These are phyloP conservation scores for Pinus taeda DNA, from an alignment of 75 land plant genomes.

Conservation along the genomic window DNA sequence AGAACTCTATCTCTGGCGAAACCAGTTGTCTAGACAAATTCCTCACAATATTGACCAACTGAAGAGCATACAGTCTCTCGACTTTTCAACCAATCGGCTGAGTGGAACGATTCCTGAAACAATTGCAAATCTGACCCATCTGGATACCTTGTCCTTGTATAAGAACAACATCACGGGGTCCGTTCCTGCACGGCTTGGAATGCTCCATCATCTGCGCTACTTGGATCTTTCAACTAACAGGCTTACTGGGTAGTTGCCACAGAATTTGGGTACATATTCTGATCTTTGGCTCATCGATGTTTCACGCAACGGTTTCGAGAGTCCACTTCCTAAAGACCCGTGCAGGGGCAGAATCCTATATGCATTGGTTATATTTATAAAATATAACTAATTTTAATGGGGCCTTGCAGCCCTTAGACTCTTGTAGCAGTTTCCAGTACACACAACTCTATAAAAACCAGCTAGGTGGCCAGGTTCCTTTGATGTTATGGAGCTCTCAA, in stretches of 20 bases:
- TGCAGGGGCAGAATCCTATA: too few species aligned
- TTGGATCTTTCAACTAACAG: constrained; percentile 14
- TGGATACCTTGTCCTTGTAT: constrained; percentile 17
- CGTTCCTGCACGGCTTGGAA: constrained; percentile 19
- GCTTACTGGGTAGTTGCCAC: neutral
- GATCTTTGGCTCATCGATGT: too few species aligned
- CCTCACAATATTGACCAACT: constrained; percentile 35
- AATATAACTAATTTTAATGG: too few species aligned
- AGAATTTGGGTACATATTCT: too few species aligned
- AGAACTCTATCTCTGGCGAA: constrained; percentile 40
- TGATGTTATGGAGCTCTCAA: neutral
- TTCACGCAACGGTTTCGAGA: too few species aligned
- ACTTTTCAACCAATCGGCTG: constrained; percentile 12
- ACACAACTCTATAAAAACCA: too few species aligned
- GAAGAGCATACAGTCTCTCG: constrained; percentile 13
- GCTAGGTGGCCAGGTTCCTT: too few species aligned
- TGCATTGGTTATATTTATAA: too few species aligned
- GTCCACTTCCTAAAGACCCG: too few species aligned
- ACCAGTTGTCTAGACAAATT: constrained; percentile 46
- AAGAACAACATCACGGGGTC: constrained; percentile 21
- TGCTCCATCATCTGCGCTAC: neutral
- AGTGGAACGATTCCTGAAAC: neutral
- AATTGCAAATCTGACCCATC: too few species aligned
- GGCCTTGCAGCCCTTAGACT: too few species aligned
- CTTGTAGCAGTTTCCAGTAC: too few species aligned